Base-by-base conservation (phyloP, 2,329 filamentous ascomycete species). In the Hymenoscyphus scutula region DNA sequence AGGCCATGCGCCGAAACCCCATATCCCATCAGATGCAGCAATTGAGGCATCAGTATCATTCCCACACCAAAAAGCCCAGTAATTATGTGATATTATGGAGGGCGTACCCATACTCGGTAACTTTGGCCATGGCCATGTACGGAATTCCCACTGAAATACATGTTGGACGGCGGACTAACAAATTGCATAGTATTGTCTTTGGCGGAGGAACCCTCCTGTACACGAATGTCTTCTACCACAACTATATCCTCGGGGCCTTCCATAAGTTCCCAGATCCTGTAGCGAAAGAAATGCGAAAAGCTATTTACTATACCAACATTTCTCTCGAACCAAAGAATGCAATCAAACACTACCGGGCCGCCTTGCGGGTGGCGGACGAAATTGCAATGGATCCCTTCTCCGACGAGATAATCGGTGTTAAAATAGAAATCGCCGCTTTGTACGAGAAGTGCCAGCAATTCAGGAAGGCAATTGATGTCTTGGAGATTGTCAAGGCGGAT, bases 331-430 rank as follows among this genome's bases (percentile, higher is more conserved):
- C 91, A 2, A 83, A 89, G 63, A 82, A 89, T 60, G 93, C 94
- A 0, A 80, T 96, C 63, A 89, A 91, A 69, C 91, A 91, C 75
- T 98, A 97, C 75, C 88, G 88, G 70, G 84, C 89, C 67, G 92
- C 93, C 2, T 80, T 98, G 62, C 81, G 87, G 65, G 82, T 89
- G 58, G 92, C 92, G 62, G 79, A 87, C 57, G 87, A 91, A 71
- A 73, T 89, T 58, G 86, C 87, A 0, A 85, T 99, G 79, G 92
- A 98, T 73, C 91, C 91, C 0, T 96, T 93, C 74, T 93, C 90
- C 3, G 90, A 97, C 70, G 93, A 97, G 74, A 88, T 97, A 37
- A 82, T 97, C 69, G 95, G 95, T 8, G 87, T 98, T 59, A 91
- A 92, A 72, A 88, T 98, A 58, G 87, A 93, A 73, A 81, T 96